Conservation (phyloP, 441 rosid species). For the Manihot esculenta region DNA sequence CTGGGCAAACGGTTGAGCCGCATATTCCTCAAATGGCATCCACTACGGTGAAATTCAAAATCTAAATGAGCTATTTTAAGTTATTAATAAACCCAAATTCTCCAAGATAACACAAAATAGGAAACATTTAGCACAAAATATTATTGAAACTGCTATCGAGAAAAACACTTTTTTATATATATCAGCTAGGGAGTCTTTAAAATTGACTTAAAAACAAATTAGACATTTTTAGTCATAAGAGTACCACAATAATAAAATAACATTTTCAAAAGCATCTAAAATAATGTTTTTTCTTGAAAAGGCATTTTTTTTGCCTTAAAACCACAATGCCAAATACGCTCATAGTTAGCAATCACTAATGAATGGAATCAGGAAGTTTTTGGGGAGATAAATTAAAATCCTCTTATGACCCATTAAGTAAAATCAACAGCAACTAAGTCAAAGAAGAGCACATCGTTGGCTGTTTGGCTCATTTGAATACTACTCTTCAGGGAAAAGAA, state of each 20-base stretch:
- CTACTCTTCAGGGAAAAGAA: background rate
- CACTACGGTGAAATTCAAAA: conserved; percentile 42
- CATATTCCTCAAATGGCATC: conserved; percentile 75
- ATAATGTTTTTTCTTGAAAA: too few species aligned
- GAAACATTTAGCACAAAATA: background rate
- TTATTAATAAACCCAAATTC: background rate
- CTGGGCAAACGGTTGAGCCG: conserved; percentile 60
- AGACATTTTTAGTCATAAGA: too few species aligned
- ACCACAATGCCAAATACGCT: too few species aligned
- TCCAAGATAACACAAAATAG: background rate
- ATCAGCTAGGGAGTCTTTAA: too few species aligned
- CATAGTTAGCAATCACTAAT: background rate
- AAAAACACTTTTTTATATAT: too few species aligned
- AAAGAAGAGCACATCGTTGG: background rate
- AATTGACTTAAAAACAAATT: too few species aligned
- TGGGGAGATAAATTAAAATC: background rate
- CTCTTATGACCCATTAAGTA: background rate
- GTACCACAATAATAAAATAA: too few species aligned
- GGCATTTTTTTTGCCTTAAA: too few species aligned
- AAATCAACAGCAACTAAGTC: background rate
- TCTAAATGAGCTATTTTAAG: background rate
- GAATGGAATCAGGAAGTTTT: background rate
- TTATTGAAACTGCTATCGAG: too few species aligned
- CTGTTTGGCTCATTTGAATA: background rate
- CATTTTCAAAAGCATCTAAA: too few species aligned